These are phyloP conservation scores for Lasiodiplodia sp. DNA, from an alignment of 2,329 filamentous ascomycete species.

Conservation along the genomic window DNA sequence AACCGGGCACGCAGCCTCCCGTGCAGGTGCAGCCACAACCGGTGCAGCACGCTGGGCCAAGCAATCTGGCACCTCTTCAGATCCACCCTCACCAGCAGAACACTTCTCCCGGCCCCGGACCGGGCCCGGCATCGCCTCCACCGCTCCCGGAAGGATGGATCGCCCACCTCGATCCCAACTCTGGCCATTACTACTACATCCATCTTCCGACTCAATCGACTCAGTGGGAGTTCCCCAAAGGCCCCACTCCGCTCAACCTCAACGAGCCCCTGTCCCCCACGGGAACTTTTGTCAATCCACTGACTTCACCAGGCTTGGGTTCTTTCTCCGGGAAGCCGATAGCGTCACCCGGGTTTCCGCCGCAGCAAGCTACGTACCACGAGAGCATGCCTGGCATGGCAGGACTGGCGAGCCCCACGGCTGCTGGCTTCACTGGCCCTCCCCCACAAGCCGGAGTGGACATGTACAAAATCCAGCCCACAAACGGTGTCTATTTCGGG, in stretches of 20 bases:
- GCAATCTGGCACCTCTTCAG: conserved; percentile 50
- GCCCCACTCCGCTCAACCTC: conserved; percentile 85
- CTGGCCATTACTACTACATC: conserved; percentile 98
- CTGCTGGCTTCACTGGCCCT: conserved; percentile 86
- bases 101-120: conserved; percentile 46
- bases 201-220: conserved; percentile 94
- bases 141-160: conserved; percentile 98
- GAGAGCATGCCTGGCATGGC: conserved; percentile 86
- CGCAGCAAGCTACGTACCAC: conserved; percentile 83
- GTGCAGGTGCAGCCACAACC: conserved; percentile 45
- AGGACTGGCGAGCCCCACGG: conserved; percentile 74
- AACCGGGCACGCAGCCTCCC: conserved; percentile 55
- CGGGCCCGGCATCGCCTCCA: conserved; percentile 82
- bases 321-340: conserved; percentile 69
- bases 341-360: conserved; percentile 82
- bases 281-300: conserved; percentile 57
- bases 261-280: conserved; percentile 87
- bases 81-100: conserved; percentile 41
- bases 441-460: conserved; percentile 88
- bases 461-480: conserved; percentile 90
- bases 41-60: conserved; percentile 55
- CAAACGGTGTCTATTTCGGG: conserved; percentile 97
- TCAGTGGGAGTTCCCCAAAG: conserved; percentile 99
- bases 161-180: conserved; percentile 92
- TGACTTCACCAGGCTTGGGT: conserved; percentile 54